phyloP scores from a whole-genome alignment of 768 basidiomycete species.

The Russula ochroleuca region DNA sequence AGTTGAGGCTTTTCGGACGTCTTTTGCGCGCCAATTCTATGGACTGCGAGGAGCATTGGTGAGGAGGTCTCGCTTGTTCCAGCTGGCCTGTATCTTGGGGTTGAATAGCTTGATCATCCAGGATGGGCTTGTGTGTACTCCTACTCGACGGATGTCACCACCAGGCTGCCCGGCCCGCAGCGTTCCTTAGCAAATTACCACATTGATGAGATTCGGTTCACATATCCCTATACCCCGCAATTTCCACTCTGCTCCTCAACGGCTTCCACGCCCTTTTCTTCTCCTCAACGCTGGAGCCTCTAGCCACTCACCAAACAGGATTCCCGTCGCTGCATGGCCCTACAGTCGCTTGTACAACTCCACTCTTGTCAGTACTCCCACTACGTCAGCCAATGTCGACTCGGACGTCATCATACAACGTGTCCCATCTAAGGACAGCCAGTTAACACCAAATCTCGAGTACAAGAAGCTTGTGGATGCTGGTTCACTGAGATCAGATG shows the following conservation, averaged over 20 bases:
- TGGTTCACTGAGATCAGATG: constrained; percentile 65
- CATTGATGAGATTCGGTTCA: not conserved
- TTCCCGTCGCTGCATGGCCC: not conserved
- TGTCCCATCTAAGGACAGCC: not conserved
- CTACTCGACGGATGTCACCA: constrained; percentile 14
- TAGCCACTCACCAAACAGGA: not conserved
- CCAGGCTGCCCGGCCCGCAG: no score
- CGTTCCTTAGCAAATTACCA: no score
- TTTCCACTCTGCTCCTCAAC: not conserved
- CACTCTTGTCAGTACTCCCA: constrained; percentile 3
- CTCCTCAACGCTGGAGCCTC: not conserved
- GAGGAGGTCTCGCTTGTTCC: constrained; percentile 82
- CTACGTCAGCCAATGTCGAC: not conserved
- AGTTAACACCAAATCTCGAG: constrained; percentile 35
- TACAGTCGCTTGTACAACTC: constrained; percentile 9
- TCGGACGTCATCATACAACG: not conserved
- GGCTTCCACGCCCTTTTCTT: not conserved
- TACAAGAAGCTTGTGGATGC: constrained; percentile 48
- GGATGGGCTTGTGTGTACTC: constrained; percentile 48
- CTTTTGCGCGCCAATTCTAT: constrained; percentile 81
- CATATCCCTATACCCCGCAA: constrained; percentile 23
- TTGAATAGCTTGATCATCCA: constrained; percentile 37
- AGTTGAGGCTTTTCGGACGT: constrained; percentile 61
- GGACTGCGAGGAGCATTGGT: constrained; percentile 75
- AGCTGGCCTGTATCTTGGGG: constrained; percentile 54